A percentile compares a stretch with the other conserved stretches of the same genome.
These are phyloP conservation scores for Spathaspora sp. DNA, from an alignment of 805 yeast species.

Conservation along the genomic window DNA sequence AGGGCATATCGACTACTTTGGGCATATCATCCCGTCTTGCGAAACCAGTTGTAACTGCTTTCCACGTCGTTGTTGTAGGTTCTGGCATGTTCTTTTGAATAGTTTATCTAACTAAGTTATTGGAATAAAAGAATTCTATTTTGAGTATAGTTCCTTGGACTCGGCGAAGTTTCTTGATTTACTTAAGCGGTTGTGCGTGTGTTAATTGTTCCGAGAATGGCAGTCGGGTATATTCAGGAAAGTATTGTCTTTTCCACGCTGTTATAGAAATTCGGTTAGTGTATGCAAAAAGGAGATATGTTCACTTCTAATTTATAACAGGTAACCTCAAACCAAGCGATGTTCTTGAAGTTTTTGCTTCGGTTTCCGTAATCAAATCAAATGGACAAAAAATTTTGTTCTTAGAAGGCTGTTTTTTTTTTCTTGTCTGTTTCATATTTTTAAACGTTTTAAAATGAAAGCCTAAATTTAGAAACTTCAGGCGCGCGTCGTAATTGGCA, in stretches of 20 bases:
- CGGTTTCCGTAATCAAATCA: background rate
- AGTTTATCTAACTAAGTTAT: background rate
- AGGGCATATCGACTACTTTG: slow-evolving; percentile 5
- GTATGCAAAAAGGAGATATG: too few species aligned
- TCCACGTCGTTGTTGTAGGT: background rate
- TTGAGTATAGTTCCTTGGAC: background rate
- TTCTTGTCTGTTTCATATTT: background rate
- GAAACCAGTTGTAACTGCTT: background rate
- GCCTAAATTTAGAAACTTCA: background rate
- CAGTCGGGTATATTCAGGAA: background rate
- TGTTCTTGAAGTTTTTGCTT: background rate
- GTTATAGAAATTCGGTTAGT: too few species aligned
- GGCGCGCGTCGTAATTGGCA: background rate
- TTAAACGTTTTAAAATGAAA: background rate
- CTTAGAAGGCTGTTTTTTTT: background rate
- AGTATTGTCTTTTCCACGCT: background rate
- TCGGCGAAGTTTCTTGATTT: background rate
- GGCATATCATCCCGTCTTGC: slow-evolving; percentile 8
- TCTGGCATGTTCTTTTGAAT: background rate
- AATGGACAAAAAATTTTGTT: background rate
- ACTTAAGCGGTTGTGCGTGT: background rate
- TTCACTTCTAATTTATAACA: background rate
- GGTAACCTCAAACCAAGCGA: background rate
- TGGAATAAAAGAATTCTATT: background rate
- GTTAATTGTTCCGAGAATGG: background rate